Conservation (phyloP, 345 rosid genomes). For the Eutrema yunnanense region DNA sequence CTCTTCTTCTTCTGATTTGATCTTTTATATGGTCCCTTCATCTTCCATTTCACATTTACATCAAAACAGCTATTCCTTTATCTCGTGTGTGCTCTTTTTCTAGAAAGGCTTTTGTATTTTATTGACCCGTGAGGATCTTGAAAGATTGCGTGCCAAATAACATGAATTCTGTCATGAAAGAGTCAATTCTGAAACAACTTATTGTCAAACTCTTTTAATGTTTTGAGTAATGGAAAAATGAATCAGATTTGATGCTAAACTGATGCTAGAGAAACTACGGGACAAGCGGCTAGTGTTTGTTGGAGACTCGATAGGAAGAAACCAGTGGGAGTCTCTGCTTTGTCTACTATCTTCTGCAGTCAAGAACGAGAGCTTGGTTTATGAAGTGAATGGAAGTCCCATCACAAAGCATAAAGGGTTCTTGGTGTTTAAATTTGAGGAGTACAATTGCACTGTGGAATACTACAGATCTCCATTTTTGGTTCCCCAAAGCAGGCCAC, state of each 20-base stretch:
- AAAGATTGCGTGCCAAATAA: not conserved
- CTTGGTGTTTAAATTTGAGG: constrained; percentile 64
- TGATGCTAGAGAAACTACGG: constrained; percentile 61
- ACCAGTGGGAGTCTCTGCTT: constrained; percentile 94
- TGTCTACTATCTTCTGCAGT: constrained; percentile 74
- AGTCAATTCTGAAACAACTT: not conserved
- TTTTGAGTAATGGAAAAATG: not conserved
- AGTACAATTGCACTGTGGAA: constrained; percentile 80
- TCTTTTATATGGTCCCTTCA: constrained; percentile 26
- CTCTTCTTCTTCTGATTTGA: constrained; percentile 10
- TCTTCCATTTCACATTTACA: constrained; percentile 15
- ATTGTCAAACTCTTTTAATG: not conserved
- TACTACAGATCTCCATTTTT: constrained; percentile 85
- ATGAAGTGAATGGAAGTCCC: constrained; percentile 68
- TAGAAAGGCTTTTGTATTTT: not conserved
- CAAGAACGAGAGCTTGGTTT: constrained; percentile 51
- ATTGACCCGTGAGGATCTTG: constrained; percentile 15
- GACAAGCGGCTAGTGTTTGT: constrained; percentile 66
- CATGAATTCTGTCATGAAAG: not conserved
- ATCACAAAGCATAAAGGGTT: constrained; percentile 84
- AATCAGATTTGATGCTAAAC: constrained; percentile 63
- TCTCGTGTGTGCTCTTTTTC: not conserved
- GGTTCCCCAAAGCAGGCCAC: constrained; percentile 63
- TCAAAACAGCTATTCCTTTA: constrained; percentile 8
- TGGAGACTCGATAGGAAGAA: constrained; percentile 95